Evolutionary conservation across 768 basidiomycete species (phyloP), one percentile per base, ranked within the genome.

Genomic region (Clitopilus passeckerianus): DNA sequence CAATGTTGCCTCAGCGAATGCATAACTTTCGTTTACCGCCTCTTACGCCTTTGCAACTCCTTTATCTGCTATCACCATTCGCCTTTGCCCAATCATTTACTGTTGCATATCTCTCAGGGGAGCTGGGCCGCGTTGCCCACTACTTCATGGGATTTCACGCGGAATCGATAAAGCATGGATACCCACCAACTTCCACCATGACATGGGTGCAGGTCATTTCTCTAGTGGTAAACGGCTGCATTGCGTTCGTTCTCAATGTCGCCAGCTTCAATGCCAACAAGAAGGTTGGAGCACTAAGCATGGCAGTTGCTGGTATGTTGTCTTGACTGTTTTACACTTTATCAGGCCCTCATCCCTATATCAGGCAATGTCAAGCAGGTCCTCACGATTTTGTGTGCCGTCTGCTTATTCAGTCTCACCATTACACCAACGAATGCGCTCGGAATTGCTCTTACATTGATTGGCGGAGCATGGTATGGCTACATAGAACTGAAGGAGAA

Each of bases 191-290:
- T 77, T 77, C 46, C 70, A 71, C 20, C 75, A 69, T 33, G 78
- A 24, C 64, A 12, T 63, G 59, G 20, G 53, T 67, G 56, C 82
- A 80, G 60, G 74, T 81, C 1, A 60, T 80, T 1, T 83, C 86
- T 6, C 72, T 98, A 50, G 63, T 85, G 5, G 66, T 89, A 34
- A 99, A 98, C 65, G 96, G 95, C 0, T 69, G 78, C 14, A 86
- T 98, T 66, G 97, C 97, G 3, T 98, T 97, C 67, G 89, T 86
- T 14, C 77, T 99, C 56, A 99, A 98, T 66, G 86, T 98, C 1
- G 91, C 97, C 59, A 92, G 90, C 70, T 97, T 99, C 68, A 91
- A 91, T 41, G 92, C 97, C n/a, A 99, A 98, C 75, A 88, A 89
- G 72, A 87, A 90, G 68, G 87, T 93, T 0, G 94, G 95, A 1